Conservation (phyloP, 176 grass and related monocot species). For the Oryza rufipogon region DNA sequence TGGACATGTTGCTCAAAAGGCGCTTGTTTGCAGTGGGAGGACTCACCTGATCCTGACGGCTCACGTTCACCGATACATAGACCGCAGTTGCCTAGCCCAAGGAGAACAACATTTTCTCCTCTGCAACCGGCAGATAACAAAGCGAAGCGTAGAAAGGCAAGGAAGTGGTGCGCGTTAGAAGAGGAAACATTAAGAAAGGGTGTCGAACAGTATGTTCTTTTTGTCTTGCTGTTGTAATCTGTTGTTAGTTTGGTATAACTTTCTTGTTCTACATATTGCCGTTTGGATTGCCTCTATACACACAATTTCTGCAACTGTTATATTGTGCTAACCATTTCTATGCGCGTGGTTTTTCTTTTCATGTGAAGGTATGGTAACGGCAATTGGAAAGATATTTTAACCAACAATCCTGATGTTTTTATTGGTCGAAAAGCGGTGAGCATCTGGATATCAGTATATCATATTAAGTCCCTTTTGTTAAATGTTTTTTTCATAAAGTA, state of each 20-base stretch:
- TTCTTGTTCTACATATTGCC: background rate
- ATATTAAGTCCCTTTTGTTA: background rate
- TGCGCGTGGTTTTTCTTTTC: background rate
- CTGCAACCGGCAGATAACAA: conserved; percentile 41
- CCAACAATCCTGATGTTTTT: conserved; percentile 57
- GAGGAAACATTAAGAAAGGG: conserved; percentile 76
- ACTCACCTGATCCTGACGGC: conserved; percentile 39
- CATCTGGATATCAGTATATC: conserved; percentile 16
- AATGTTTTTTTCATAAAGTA: background rate
- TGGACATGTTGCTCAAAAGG: conserved; percentile 12
- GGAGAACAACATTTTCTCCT: conserved; percentile 53
- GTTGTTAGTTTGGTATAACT: background rate
- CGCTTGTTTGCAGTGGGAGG: conserved; percentile 62
- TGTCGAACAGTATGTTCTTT: conserved; percentile 62
- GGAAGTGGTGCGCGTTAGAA: conserved; percentile 63
- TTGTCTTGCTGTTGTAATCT: conserved; percentile 16
- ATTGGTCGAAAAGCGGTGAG: conserved; percentile 61
- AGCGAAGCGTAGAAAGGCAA: conserved; percentile 58
- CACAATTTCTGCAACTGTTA: background rate
- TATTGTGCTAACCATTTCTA: background rate
- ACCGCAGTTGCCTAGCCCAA: conserved; percentile 46
- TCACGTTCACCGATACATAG: conserved; percentile 36
- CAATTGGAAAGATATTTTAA: conserved; percentile 73
- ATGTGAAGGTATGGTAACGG: conserved; percentile 59
- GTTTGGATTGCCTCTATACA: conserved; percentile 8